These are phyloP conservation scores for Jackrogersella minutella DNA, from an alignment of 495 filamentous ascomycete species.

Conservation along the genomic window DNA sequence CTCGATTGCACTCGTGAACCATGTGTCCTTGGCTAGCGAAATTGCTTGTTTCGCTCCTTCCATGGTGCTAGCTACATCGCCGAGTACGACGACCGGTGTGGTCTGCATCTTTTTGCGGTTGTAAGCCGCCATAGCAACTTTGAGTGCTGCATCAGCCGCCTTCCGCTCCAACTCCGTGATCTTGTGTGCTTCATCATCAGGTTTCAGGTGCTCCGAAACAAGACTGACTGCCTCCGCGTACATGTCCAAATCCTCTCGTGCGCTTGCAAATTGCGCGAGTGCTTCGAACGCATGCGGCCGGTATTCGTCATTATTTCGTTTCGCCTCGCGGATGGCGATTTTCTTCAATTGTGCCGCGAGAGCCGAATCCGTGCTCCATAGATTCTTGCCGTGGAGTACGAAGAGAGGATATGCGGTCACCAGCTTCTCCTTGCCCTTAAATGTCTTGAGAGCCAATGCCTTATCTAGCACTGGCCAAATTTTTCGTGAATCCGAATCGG, in stretches of 20 bases:
- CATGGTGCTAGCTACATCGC: slow-evolving; percentile 39
- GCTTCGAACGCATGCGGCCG: slow-evolving; percentile 75
- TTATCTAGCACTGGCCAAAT: slow-evolving; percentile 86
- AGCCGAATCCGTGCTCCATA: slow-evolving; percentile 64
- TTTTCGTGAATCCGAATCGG: slow-evolving; percentile 61
- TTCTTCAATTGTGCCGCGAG: slow-evolving; percentile 57
- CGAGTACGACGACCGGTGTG: slow-evolving; percentile 44
- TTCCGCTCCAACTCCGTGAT: slow-evolving; percentile 46
- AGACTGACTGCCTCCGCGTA: slow-evolving; percentile 71
- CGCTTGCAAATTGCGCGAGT: slow-evolving; percentile 73
- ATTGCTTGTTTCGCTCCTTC: slow-evolving; percentile 35
- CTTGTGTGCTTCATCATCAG: slow-evolving; percentile 42
- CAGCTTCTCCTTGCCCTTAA: slow-evolving; percentile 90
- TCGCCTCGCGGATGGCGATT: slow-evolving; percentile 86
- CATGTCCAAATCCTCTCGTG: slow-evolving; percentile 71
- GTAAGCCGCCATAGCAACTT: slow-evolving; percentile 52
- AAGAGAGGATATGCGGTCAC: slow-evolving; percentile 86
- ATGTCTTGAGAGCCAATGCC: slow-evolving; percentile 85
- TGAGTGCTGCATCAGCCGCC: slow-evolving; percentile 51
- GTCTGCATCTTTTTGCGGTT: slow-evolving; percentile 49
- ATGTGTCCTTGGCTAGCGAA: slow-evolving; percentile 34
- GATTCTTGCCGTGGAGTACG: slow-evolving; percentile 63
- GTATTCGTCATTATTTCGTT: slow-evolving; percentile 84
- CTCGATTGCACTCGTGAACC: slow-evolving; percentile 31
- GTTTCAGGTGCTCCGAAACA: slow-evolving; percentile 63